phyloP scores from a whole-genome alignment of 1,284 basidiomycete species.

The Melampsora larici-populina region DNA sequence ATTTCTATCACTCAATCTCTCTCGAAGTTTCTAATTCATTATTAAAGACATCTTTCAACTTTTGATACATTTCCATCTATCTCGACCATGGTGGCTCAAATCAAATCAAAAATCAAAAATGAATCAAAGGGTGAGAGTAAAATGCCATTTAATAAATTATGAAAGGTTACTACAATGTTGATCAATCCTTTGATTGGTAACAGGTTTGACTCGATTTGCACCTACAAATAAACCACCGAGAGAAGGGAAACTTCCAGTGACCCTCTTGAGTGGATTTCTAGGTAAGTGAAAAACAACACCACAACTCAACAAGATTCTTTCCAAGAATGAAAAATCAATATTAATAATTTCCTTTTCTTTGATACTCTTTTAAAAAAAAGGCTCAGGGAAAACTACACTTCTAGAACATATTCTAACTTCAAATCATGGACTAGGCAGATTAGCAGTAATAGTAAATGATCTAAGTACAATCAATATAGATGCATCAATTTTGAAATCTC shows the following conservation, averaged over 20 bases:
- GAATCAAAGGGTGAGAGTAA: too few species aligned
- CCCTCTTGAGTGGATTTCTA: slow-evolving; percentile 38
- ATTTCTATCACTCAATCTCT: too few species aligned
- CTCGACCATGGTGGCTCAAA: too few species aligned
- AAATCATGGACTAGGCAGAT: slow-evolving; percentile 55
- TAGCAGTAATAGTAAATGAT: slow-evolving; percentile 58
- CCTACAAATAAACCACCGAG: slow-evolving; percentile 18
- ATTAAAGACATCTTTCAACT: too few species aligned
- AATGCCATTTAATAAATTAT: too few species aligned
- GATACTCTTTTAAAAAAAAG: slow-evolving; percentile 43
- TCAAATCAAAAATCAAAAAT: too few species aligned
- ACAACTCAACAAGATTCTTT: not conserved
- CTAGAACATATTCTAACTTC: slow-evolving; percentile 56
- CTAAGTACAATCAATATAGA: slow-evolving; percentile 57
- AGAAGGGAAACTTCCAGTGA: slow-evolving; percentile 39
- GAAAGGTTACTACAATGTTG: too few species aligned
- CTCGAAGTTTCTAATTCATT: too few species aligned
- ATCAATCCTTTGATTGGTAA: too few species aligned
- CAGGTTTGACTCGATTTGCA: slow-evolving; percentile 15
- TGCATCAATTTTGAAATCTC: slow-evolving; percentile 54
- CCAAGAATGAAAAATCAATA: too few species aligned
- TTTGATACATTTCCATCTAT: too few species aligned
- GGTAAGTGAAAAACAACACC: not conserved
- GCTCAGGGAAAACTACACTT: slow-evolving; percentile 58
- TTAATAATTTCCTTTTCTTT: slow-evolving; percentile 53